Conservation (phyloP, 108 stramenopile genomes). For the Nannochloropsis salina region DNA sequence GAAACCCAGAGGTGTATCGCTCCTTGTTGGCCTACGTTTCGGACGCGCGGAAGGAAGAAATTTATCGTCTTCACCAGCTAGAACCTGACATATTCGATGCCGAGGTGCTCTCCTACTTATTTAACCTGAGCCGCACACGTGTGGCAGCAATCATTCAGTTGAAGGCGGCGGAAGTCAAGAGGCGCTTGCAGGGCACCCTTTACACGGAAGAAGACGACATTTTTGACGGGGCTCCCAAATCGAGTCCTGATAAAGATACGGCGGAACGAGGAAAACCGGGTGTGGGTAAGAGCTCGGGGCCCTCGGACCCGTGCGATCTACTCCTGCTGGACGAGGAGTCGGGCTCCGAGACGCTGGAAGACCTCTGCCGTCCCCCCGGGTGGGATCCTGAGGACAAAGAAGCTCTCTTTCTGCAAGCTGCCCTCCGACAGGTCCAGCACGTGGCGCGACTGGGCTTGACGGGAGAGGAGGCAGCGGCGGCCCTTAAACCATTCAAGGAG, state of each 20-base stretch:
- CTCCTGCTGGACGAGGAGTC: not conserved
- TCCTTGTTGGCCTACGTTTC: slow-evolving; percentile 9
- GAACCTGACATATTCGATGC: slow-evolving; percentile 11
- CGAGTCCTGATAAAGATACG: not conserved
- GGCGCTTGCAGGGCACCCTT: not conserved
- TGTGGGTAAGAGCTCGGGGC: not conserved
- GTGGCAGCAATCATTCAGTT: not conserved
- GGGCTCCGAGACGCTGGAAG: not conserved
- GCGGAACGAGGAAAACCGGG: not conserved
- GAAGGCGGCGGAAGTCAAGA: not conserved
- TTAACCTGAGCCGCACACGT: not conserved
- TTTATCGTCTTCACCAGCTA: not conserved
- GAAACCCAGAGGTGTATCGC: not conserved
- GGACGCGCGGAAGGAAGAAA: not conserved
- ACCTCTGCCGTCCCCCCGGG: not conserved
- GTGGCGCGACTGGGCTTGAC: not conserved
- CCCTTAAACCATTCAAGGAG: not conserved
- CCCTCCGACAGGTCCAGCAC: not conserved
- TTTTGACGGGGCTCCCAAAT: not conserved
- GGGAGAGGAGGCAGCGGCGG: not conserved
- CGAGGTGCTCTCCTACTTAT: not conserved
- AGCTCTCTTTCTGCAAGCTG: not conserved
- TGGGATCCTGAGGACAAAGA: not conserved
- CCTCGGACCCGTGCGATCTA: not conserved
- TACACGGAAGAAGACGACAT: slow-evolving; percentile 18